Evolutionary conservation across 2,329 filamentous ascomycete species (phyloP), one percentile per base, ranked within the genome.

Genomic region (Botryotinia globosa): DNA sequence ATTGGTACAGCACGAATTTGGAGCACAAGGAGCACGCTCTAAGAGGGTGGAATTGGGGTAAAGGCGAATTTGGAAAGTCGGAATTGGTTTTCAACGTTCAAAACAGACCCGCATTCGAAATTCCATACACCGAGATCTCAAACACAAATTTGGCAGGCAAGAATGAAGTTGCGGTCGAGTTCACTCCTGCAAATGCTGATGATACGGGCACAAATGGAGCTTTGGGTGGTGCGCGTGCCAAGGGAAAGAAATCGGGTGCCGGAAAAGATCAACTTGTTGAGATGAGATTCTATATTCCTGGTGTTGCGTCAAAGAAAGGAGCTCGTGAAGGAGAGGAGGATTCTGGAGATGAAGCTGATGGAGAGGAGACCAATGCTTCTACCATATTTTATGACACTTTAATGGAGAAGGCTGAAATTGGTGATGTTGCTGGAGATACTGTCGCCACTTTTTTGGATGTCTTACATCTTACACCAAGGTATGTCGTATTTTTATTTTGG

Each of bases 21-120:
- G 94, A 98, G 82, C 93, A 89, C 82, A 94, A 93, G 82, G 96
- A 99, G 83, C 96, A 98, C 82, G 94, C 96, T 37, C 85, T 99
- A 73, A 90, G 96, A 78, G 96, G 96, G 72, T 99, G 96, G 96
- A 99, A 99, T 82, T 99, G 96, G 97, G 96, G 96, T 79, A 99
- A 98, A 84, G 93, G 94, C 76, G 96, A 99, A 80, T 97, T 99
- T 81, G 91, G 92, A 74, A 97, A 98, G 83, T 92, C 94, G 71
- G 96, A 99, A 84, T 89, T 99, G 72, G 89, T 93, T 44, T 99
- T 99, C 86, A 98, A 94, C 82, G 96, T 99, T 54, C 94, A 97
- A 81, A 99, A 98, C 83, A 90, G 94, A 78, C 96, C 96, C 4
- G 93, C 95, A 8, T 99, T 99, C 82, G 96, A 98, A 83, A 91